Percentiles rank a stretch among this genome's conserved stretches.
Conservation (phyloP, 148 eudicot genomes). For the Arbutus unedo region DNA sequence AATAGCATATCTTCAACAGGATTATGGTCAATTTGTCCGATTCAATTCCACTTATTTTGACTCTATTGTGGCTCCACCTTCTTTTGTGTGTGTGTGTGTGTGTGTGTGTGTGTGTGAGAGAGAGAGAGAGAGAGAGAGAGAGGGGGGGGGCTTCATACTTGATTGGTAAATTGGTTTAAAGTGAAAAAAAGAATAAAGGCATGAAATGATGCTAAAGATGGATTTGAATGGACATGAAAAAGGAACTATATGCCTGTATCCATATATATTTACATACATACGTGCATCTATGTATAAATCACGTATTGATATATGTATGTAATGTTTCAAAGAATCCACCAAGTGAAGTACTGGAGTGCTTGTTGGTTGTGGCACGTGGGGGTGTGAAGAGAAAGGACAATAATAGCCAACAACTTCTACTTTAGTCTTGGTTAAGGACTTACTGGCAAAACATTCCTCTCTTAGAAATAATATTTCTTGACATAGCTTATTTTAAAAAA, state of each 20-base stretch:
- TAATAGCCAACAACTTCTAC: conserved; percentile 4
- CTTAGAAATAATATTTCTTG: too few species aligned
- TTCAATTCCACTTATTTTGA: conserved; percentile 20
- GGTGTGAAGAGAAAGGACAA: conserved; percentile 11
- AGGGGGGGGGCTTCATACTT: not conserved
- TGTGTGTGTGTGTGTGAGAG: not conserved
- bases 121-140: not conserved
- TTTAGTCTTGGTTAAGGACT: too few species aligned
- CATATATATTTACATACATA: too few species aligned
- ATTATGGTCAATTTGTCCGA: conserved; percentile 22
- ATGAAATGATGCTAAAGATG: not conserved
- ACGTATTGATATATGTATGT: not conserved
- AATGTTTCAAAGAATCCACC: not conserved
- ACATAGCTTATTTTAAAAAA: too few species aligned
- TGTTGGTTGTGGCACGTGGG: not conserved
- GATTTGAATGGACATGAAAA: conserved; percentile 4
- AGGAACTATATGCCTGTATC: not conserved
- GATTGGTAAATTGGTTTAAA: conserved; percentile 14
- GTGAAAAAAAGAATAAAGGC: not conserved
- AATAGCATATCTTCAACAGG: conserved; percentile 24
- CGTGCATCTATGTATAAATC: too few species aligned
- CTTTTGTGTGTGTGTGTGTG: not conserved
- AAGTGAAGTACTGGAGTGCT: not conserved
- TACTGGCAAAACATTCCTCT: too few species aligned
- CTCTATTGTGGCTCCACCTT: conserved; percentile 26